Percentiles rank a stretch among this genome's conserved stretches.
Evolutionary conservation across 108 stramenopile species (phyloP).

Genomic region (Heterococcus sp.): DNA sequence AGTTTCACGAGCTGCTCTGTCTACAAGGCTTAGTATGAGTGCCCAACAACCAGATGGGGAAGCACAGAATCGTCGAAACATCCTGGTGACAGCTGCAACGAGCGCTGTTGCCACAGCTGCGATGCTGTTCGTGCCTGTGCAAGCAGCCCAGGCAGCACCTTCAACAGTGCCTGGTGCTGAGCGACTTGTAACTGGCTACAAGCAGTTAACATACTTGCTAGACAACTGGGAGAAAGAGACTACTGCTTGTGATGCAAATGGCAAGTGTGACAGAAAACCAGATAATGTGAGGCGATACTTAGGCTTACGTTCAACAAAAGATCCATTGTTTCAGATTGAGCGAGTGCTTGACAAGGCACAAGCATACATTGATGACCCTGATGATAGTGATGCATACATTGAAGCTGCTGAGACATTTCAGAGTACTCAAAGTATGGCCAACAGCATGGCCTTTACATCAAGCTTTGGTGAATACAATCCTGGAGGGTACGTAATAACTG

Average conservation of each 20-base stretch:
- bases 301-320: neutral
- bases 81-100: neutral
- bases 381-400: neutral
- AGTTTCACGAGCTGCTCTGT: no score
- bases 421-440: neutral
- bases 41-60: no score
- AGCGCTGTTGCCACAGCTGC: neutral
- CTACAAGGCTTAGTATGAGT: no score
- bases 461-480: neutral
- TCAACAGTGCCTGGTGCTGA: neutral
- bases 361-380: neutral
- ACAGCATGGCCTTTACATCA: neutral
- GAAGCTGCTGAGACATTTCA: neutral
- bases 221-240: constrained; percentile 6
- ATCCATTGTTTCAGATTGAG: constrained; percentile 2
- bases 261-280: neutral
- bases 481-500: no score
- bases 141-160: neutral
- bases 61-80: no score
- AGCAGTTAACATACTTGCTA: neutral
- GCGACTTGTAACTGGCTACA: neutral
- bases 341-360: constrained; percentile 1
- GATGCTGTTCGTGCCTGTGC: no score
- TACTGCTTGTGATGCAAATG: neutral
- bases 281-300: neutral